Conservation (phyloP, 805 yeast genomes). For the Pichia cabralensis region DNA sequence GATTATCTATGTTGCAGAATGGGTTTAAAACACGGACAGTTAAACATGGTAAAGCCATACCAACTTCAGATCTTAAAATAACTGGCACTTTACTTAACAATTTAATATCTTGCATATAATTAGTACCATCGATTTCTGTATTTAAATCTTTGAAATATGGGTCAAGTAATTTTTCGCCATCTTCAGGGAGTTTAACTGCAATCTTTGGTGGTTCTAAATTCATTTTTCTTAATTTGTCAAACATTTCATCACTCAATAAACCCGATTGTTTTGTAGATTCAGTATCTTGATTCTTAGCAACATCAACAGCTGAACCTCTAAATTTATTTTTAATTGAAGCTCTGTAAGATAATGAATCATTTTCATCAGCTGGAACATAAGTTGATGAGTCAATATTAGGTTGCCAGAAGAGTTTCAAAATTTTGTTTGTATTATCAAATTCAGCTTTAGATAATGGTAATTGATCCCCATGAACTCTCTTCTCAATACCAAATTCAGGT, state of each 20-base stretch:
- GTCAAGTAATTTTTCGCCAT: slow-evolving; percentile 31
- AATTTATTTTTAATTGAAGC: slow-evolving; percentile 70
- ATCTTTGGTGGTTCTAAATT: slow-evolving; percentile 26
- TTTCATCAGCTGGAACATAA: slow-evolving; percentile 84
- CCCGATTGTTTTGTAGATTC: slow-evolving; percentile 22
- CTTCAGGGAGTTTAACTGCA: slow-evolving; percentile 5
- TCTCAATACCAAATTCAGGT: slow-evolving; percentile 91
- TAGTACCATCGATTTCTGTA: slow-evolving; percentile 52
- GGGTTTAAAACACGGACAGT: slow-evolving; percentile 91
- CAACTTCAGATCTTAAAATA: slow-evolving; percentile 80
- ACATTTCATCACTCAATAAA: slow-evolving; percentile 32
- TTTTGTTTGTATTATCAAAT: slow-evolving; percentile 57
- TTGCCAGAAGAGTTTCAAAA: slow-evolving; percentile 86
- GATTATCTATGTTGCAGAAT: slow-evolving; percentile 28
- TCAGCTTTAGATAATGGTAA: slow-evolving; percentile 88
- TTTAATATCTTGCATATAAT: slow-evolving; percentile 68
- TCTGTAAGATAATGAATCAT: slow-evolving; percentile 64
- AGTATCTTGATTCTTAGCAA: slow-evolving; percentile 46
- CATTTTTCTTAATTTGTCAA: slow-evolving; percentile 39
- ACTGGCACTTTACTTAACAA: slow-evolving; percentile 77
- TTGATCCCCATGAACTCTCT: slow-evolving; percentile 96
- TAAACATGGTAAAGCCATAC: slow-evolving; percentile 91
- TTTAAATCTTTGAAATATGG: slow-evolving; percentile 49
- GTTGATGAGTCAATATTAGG: slow-evolving; percentile 87
- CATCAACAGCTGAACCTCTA: slow-evolving; percentile 60